phyloP scores from a whole-genome alignment of 2,329 filamentous ascomycete genomes.

The Alternaria burnsii region DNA sequence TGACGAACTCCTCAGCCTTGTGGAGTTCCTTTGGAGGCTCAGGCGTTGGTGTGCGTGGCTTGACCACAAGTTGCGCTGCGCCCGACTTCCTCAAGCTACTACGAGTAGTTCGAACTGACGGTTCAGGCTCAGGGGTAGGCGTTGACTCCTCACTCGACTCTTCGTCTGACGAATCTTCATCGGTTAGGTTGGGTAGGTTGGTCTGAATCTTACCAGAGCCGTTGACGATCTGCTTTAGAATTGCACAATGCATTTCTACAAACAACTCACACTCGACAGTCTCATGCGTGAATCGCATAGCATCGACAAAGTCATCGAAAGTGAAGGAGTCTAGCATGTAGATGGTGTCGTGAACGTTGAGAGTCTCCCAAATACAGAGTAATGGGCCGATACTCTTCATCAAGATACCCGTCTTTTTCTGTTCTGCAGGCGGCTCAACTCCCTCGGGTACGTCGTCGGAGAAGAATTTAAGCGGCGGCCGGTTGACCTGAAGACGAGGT shows the following conservation, averaged over 20 bases:
- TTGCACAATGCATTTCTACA: slow-evolving; percentile 88
- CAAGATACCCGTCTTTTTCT: slow-evolving; percentile 65
- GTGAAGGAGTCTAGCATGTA: slow-evolving; percentile 96
- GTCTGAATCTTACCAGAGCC: slow-evolving; percentile 82
- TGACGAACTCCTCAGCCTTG: slow-evolving; percentile 78
- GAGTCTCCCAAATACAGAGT: slow-evolving; percentile 92
- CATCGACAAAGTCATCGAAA: slow-evolving; percentile 93
- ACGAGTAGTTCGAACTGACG: slow-evolving; percentile 80
- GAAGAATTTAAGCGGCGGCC: slow-evolving; percentile 81
- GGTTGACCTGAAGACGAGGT: slow-evolving; percentile 67
- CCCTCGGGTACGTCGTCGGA: slow-evolving; percentile 65
- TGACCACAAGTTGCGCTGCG: slow-evolving; percentile 62
- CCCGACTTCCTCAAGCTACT: slow-evolving; percentile 86
- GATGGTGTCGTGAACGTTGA: slow-evolving; percentile 97
- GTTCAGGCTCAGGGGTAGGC: slow-evolving; percentile 69
- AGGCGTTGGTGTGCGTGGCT: slow-evolving; percentile 50
- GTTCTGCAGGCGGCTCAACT: slow-evolving; percentile 46
- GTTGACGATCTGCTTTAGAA: slow-evolving; percentile 85
- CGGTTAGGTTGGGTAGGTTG: slow-evolving; percentile 73
- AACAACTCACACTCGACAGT: slow-evolving; percentile 83
- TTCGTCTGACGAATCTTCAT: slow-evolving; percentile 56
- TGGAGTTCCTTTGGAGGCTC: slow-evolving; percentile 57
- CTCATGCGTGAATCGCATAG: slow-evolving; percentile 78
- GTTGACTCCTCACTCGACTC: slow-evolving; percentile 62
- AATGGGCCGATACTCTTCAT: slow-evolving; percentile 88